phyloP scores from a whole-genome alignment of 148 eudicot genomes.

The Spergularia marina region DNA sequence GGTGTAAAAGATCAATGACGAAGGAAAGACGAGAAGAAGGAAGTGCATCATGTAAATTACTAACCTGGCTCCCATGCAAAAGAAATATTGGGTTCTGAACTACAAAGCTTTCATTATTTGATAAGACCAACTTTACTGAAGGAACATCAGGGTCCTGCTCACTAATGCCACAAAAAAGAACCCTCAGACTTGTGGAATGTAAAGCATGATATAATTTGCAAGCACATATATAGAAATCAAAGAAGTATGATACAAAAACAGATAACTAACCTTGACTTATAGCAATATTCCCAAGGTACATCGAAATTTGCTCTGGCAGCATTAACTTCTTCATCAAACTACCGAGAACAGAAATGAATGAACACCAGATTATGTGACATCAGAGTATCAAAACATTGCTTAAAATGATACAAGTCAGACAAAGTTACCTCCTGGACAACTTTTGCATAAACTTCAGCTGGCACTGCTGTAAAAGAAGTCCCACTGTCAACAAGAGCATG shows the following conservation, averaged over 20 bases:
- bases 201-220: neutral
- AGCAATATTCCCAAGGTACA: slow-evolving; percentile 84
- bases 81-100: slow-evolving; percentile 55
- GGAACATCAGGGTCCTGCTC: slow-evolving; percentile 44
- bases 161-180: slow-evolving; percentile 32
- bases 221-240: slow-evolving; percentile 4
- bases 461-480: slow-evolving; percentile 73
- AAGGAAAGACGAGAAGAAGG: slow-evolving; percentile 1
- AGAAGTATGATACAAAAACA: neutral
- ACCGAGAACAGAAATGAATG: slow-evolving; percentile 19
- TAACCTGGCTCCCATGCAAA: slow-evolving; percentile 54
- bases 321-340: slow-evolving; percentile 83
- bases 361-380: neutral
- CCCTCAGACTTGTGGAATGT: slow-evolving; percentile 6
- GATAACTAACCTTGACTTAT: slow-evolving; percentile 55
- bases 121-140: slow-evolving; percentile 52
- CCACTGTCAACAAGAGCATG: slow-evolving; percentile 88
- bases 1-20: neutral
- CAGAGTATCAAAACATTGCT: neutral
- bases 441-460: slow-evolving; percentile 49
- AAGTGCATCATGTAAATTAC: slow-evolving; percentile 19
- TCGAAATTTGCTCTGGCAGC: slow-evolving; percentile 54
- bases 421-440: slow-evolving; percentile 64
- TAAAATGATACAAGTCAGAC: neutral
- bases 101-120: slow-evolving; percentile 58